These are phyloP conservation scores for Arxiozyma telluris DNA, from an alignment of 1,139 yeast species.

Conservation along the genomic window DNA sequence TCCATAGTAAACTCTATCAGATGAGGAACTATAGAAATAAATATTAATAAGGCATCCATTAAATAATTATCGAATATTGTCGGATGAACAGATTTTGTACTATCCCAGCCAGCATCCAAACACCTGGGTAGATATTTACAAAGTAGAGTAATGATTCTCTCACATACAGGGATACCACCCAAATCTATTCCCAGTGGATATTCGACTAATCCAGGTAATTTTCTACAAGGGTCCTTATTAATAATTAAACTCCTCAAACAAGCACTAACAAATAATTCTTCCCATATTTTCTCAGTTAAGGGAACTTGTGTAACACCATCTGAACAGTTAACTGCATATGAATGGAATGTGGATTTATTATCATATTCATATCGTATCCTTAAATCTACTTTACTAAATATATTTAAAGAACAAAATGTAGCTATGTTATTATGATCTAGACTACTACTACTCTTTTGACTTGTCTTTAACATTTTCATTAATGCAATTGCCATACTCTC, in stretches of 20 bases:
- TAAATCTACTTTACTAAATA: conserved; percentile 59
- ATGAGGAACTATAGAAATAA: conserved; percentile 54
- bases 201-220: conserved; percentile 44
- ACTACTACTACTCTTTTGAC: conserved; percentile 20
- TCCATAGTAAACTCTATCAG: conserved; percentile 50
- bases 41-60: conserved; percentile 62
- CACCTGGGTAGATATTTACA: conserved; percentile 62
- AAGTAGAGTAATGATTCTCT: conserved; percentile 49
- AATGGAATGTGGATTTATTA: conserved; percentile 37
- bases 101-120: conserved; percentile 51
- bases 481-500: conserved; percentile 60
- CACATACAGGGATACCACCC: conserved; percentile 36
- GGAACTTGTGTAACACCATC: conserved; percentile 19
- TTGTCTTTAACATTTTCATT: conserved; percentile 60
- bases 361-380: conserved; percentile 61
- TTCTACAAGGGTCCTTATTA: conserved; percentile 58
- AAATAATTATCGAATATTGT: conserved; percentile 62
- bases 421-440: conserved; percentile 6
- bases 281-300: conserved; percentile 47
- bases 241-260: conserved; percentile 64
- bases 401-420: conserved; percentile 54
- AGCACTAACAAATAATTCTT: conserved; percentile 63
- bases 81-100: conserved; percentile 50
- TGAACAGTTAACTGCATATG: conserved; percentile 32
- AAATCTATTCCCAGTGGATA: conserved; percentile 36